Base-by-base conservation (phyloP, 163 green algal genomes). In the Chlorella variabilis region DNA sequence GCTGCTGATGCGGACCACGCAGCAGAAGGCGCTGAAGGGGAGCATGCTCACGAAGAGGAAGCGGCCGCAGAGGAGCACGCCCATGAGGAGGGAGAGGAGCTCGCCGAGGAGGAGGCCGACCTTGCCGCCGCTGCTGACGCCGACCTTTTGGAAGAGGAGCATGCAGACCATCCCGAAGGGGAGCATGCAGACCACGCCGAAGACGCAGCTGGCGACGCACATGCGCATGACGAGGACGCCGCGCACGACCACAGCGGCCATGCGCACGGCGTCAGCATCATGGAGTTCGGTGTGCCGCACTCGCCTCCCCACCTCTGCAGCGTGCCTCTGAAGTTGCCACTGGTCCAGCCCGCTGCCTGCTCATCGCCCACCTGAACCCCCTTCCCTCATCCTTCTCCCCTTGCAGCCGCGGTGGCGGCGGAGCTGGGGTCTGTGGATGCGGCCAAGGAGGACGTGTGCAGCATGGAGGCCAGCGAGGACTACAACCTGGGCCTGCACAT, bases 401-500 rank as follows among this genome's bases (percentile, higher is more conserved):
- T 18, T 66, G 41, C 75, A 63, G 59, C 61, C 20, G 45, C 33
- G 17, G 42, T 54, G 31, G 42, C 45, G 25, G 45, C 62, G 2
- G 42, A 54, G 62, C 23, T 54, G 25, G 62, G 63, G 20, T 45
- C 39, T 25, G 42, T 66, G 39, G 31, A 65, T 13, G 41, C 75
- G 23, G 56, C 73, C 75, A 73, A 36, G 41, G 41, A 20, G 0
- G 59, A 49, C 13, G 29, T 65, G 41, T 82, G 62, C 62, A n/a
- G 6, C 15, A 3, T 2, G 13, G 23, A 3, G 31, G 42, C 63
- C 1, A 11, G 51, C 9, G 65, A 83, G 54, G 66, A 66, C 34
- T 83, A 83, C 49, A 77, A 83, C 77, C 49, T 83, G 48, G 77
- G 75, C 38, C 77, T 83, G 25, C 77, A 77, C 65, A 83, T 83